Evolutionary conservation across 78 protist genomes (phyloP).

Genomic region (Dictyostelium firmibasis): DNA sequence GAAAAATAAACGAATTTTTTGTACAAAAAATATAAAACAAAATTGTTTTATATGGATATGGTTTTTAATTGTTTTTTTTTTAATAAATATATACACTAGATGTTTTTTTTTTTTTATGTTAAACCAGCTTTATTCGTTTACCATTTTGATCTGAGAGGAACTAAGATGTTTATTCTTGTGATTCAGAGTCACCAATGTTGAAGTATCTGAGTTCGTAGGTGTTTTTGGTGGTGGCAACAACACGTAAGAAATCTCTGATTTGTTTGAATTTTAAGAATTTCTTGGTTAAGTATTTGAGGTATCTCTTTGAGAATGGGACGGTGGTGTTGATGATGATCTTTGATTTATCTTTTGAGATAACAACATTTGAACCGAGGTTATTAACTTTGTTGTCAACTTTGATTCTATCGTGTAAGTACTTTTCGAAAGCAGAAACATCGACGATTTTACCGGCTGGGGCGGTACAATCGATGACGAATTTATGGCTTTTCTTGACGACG

Average conservation of each 20-base stretch:
- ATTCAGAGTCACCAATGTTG: conserved; percentile 81
- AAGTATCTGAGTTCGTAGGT: conserved; percentile 88
- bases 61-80: neutral
- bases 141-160: neutral
- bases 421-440: conserved; percentile 69
- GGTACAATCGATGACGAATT: conserved; percentile 65
- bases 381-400: conserved; percentile 90
- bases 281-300: conserved; percentile 97
- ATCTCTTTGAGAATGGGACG: conserved; percentile 89
- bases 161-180: conserved; percentile 37
- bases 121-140: neutral
- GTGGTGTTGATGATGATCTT: conserved; percentile 70
- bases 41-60: neutral
- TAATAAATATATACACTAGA: neutral
- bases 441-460: conserved; percentile 75
- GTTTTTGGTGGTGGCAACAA: conserved; percentile 90
- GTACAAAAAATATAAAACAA: too few species aligned
- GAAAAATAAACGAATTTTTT: too few species aligned
- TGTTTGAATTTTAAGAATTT: conserved; percentile 94
- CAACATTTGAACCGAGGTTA: conserved; percentile 89
- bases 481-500: conserved; percentile 30
- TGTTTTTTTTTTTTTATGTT: neutral
- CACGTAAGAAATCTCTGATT: conserved; percentile 94
- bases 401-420: conserved; percentile 53
- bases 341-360: conserved; percentile 71